Conservation (phyloP, 306 rosid species). For the Boehmeria nivea region DNA sequence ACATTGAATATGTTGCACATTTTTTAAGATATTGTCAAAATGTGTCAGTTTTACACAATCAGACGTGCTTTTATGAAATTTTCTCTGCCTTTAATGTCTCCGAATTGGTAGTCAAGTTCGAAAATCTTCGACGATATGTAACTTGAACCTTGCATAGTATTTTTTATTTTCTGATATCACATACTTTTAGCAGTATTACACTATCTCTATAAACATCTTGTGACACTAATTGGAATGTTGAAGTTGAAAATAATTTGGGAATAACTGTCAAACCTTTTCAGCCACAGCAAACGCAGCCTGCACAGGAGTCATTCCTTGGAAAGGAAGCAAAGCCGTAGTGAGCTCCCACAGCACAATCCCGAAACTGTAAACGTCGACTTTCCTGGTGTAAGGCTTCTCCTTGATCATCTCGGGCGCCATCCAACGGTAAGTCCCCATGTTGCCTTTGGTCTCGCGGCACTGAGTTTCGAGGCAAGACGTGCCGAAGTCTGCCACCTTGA, state of each 20-base stretch:
- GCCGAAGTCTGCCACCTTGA: conserved; percentile 94
- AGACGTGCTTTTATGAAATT: no score
- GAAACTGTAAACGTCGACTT: conserved; percentile 92
- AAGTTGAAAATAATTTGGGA: not conserved
- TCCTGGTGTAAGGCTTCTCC: conserved; percentile 78
- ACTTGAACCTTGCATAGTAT: no score
- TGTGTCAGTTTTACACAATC: no score
- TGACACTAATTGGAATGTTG: conserved; percentile 7
- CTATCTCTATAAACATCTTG: no score
- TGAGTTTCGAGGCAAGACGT: conserved; percentile 93
- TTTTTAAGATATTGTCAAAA: no score
- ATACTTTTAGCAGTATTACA: no score
- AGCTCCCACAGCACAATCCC: conserved; percentile 99
- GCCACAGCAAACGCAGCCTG: conserved; percentile 99
- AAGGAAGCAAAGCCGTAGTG: conserved; percentile 84
- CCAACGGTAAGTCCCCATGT: conserved; percentile 98
- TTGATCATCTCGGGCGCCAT: conserved; percentile 98
- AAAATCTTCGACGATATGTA: no score
- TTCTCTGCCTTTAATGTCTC: no score
- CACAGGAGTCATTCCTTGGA: conserved; percentile 98
- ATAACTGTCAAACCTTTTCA: conserved; percentile 64
- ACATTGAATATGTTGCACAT: no score
- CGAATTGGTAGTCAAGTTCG: no score
- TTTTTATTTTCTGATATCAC: no score
- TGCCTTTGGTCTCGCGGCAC: conserved; percentile 85